phyloP scores from a whole-genome alignment of 1,139 yeast genomes.

The Yamadazyma buinensis region DNA sequence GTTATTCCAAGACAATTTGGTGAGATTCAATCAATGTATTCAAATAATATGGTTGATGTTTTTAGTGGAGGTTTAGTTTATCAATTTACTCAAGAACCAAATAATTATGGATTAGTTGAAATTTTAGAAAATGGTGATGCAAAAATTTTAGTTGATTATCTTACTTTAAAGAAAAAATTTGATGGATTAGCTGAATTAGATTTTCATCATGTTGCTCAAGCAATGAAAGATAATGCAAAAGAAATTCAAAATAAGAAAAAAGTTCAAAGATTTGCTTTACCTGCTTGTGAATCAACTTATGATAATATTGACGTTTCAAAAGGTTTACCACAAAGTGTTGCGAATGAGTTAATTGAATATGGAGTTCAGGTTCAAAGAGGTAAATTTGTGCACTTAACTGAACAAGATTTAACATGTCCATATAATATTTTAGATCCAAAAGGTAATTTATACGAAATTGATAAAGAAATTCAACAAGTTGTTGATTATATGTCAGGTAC shows the following conservation, averaged over 20 bases:
- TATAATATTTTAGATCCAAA: conserved; percentile 34
- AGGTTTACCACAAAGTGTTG: conserved; percentile 48
- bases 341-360: conserved; percentile 37
- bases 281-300: conserved; percentile 45
- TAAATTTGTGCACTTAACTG: conserved; percentile 38
- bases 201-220: conserved; percentile 19
- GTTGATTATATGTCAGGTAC: conserved; percentile 20
- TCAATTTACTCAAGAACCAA: conserved; percentile 85
- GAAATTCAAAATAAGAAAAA: conserved; percentile 24
- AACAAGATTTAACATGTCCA: conserved; percentile 33
- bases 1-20: conserved; percentile 77
- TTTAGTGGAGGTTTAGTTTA: conserved; percentile 93
- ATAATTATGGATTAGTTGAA: conserved; percentile 82
- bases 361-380: conserved; percentile 50
- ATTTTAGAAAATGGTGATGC: conserved; percentile 55
- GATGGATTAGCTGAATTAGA: conserved; percentile 28
- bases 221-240: conserved; percentile 24
- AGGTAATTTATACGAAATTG: conserved; percentile 26
- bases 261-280: conserved; percentile 21
- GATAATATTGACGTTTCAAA: conserved; percentile 48
- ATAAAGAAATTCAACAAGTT: conserved; percentile 17
- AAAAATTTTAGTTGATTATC: conserved; percentile 50
- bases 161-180: conserved; percentile 47
- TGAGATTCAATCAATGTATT: conserved; percentile 70
- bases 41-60: conserved; percentile 69